Evolutionary conservation across 768 basidiomycete species (phyloP).

Genomic region (Mycena leptocephala): DNA sequence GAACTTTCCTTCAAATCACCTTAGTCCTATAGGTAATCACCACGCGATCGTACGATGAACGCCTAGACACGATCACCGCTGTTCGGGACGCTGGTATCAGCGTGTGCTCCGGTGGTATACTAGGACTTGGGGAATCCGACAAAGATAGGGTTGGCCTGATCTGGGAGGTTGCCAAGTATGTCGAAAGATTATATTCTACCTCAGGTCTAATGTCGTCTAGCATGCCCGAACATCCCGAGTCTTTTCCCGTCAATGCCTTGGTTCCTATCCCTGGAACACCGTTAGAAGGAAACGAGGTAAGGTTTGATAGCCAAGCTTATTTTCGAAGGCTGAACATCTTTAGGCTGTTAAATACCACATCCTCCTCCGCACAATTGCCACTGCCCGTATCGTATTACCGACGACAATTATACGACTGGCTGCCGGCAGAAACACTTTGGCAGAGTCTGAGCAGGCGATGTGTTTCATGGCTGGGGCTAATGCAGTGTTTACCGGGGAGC

Average conservation of each 20-base stretch:
- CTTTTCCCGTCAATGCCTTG: constrained; percentile 97
- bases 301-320: constrained; percentile 28
- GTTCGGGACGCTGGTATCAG: constrained; percentile 97
- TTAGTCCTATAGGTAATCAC: constrained; percentile 85
- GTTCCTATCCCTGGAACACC: constrained; percentile 98
- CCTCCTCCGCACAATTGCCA: constrained; percentile 94
- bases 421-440: constrained; percentile 91
- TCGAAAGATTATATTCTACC: constrained; percentile 24
- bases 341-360: constrained; percentile 80
- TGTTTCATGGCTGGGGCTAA: constrained; percentile 99
- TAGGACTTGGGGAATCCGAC: constrained; percentile 95
- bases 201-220: constrained; percentile 56
- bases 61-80: constrained; percentile 89
- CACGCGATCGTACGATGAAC: constrained; percentile 94
- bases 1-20: neutral
- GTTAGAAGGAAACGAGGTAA: constrained; percentile 90
- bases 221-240: constrained; percentile 97
- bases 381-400: constrained; percentile 93
- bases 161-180: constrained; percentile 92
- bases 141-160: constrained; percentile 94
- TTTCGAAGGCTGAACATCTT: constrained; percentile 26
- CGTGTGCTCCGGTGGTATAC: constrained; percentile 96
- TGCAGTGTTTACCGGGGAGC: constrained; percentile 98
- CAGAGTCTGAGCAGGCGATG: constrained; percentile 96
- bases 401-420: constrained; percentile 95